Conservation (phyloP, 2,329 filamentous ascomycete genomes). For the Exophiala mesophila region DNA sequence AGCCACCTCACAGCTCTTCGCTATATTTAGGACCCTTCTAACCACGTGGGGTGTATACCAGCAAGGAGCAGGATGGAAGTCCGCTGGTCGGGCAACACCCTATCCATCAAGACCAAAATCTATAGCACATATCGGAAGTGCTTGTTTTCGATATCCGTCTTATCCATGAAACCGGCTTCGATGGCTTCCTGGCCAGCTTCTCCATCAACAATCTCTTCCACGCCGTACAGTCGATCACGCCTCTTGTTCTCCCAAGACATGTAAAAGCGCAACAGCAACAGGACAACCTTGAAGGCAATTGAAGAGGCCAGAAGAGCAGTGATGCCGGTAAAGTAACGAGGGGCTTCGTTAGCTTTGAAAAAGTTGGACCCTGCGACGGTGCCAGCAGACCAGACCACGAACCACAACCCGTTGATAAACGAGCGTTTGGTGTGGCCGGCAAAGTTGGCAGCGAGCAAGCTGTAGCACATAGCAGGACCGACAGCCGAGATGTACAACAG, state of each 20-base stretch:
- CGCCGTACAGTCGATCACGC: constrained; percentile 12
- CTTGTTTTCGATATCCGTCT: constrained; percentile 35
- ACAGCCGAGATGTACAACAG: constrained; percentile 48
- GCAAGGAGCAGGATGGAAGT: too few relatives aligned
- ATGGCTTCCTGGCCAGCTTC: constrained; percentile 7
- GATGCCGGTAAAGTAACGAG: constrained; percentile 43
- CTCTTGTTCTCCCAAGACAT: constrained; percentile 14
- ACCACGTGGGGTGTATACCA: too few relatives aligned
- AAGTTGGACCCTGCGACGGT: constrained; percentile 47
- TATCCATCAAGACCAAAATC: too few relatives aligned
- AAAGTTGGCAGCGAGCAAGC: constrained; percentile 43
- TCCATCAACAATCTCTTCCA: constrained; percentile 7
- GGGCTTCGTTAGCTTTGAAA: constrained; percentile 42
- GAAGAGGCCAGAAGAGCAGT: constrained; percentile 40
- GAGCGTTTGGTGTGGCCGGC: constrained; percentile 51
- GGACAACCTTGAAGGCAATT: constrained; percentile 31
- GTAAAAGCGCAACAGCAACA: too few relatives aligned
- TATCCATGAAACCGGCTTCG: constrained; percentile 33
- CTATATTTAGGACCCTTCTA: too few relatives aligned
- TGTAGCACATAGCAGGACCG: constrained; percentile 50
- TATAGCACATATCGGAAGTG: constrained; percentile 36
- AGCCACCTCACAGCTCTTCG: too few relatives aligned
- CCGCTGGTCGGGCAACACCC: too few relatives aligned
- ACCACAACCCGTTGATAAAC: constrained; percentile 48
- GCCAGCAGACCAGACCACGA: constrained; percentile 45